Base-by-base conservation (phyloP, 1,284 basidiomycete species). In the Moniliella sp. region DNA sequence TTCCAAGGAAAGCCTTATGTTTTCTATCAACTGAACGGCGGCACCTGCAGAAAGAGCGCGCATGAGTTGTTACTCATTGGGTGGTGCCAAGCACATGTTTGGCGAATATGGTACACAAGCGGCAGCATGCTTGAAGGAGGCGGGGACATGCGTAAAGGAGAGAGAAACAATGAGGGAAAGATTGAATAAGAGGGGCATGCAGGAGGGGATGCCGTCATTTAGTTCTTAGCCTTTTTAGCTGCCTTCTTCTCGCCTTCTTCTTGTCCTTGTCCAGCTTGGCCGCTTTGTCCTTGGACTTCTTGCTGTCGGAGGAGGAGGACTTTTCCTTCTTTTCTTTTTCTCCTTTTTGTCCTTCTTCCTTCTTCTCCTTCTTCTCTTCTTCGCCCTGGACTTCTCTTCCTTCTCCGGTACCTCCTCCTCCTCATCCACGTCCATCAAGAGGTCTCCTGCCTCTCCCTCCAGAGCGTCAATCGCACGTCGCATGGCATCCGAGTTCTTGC, bases 401-500 rank as follows among this genome's bases (percentile, higher is more conserved):
- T 18, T 23, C 27, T 64, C 55, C 11, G 63, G 68, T 17, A 42
- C 48, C 31, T n/a, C n/a, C 5, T 25, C 31, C 7, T 32, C 31
- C 12, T 13, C 21, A 15, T 32, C 31, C 10, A 73, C 74, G 4
- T 74, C 75, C 7, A 75, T 73, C 69, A 69, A 30, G n/a, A 7
- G 21, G 17, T 32, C 74, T 8, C 74, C 73, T 0, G 67, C 69
- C 13, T 76, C 78, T 26, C 76, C 57, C 25, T 72, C 31, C 13
- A 32, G 25, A 3, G 73, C 21, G 25, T 78, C 73, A 42, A 91
- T 61, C 5, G 86, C 86, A 62, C 80, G 83, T 51, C 75, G 73
- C 54, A 91, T 84, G 14, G 76, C 77, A 43, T 84, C 81, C 13
- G 77, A 69, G 48, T 84, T 84, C 66, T 81, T 84, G 23, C 72